Percentiles rank a stretch among this genome's conserved stretches.
These are phyloP conservation scores for Podila epigama DNA, from an alignment of 192 early-diverging fungal species.

Conservation along the genomic window DNA sequence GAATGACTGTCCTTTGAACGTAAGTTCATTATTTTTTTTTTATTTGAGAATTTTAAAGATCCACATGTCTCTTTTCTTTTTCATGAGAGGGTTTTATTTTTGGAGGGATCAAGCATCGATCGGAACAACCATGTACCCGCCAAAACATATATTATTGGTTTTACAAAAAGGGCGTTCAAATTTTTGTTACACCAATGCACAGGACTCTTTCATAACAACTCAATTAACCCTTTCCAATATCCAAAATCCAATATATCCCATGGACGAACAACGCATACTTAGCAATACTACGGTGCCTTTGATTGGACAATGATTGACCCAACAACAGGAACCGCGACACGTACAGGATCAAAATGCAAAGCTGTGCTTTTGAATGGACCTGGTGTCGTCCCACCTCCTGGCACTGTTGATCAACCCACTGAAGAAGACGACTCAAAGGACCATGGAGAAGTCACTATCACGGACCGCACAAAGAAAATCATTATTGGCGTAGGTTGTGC, in stretches of 20 bases:
- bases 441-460: constrained; percentile 8
- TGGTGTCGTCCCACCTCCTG: neutral
- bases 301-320: constrained; percentile 21
- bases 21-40: neutral
- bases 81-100: neutral
- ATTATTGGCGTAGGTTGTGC: constrained; percentile 44
- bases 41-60: too few relatives aligned
- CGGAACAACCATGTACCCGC: neutral
- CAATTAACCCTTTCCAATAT: neutral
- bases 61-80: neutral
- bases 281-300: constrained; percentile 42
- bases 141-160: neutral
- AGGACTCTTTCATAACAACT: neutral
- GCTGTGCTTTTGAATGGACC: constrained; percentile 18
- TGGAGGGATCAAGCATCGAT: neutral
- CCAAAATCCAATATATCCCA: neutral
- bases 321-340: constrained; percentile 3
- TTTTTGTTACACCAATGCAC: neutral
- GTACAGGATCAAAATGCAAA: constrained; percentile 13
- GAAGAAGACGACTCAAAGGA: neutral
- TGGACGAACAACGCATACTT: neutral
- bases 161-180: neutral
- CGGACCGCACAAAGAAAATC: constrained; percentile 31
- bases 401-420: neutral
- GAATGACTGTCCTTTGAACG: constrained; percentile 14